Base-by-base conservation (phyloP, 1,284 basidiomycete genomes). In the Pseudozyma thailandica region DNA sequence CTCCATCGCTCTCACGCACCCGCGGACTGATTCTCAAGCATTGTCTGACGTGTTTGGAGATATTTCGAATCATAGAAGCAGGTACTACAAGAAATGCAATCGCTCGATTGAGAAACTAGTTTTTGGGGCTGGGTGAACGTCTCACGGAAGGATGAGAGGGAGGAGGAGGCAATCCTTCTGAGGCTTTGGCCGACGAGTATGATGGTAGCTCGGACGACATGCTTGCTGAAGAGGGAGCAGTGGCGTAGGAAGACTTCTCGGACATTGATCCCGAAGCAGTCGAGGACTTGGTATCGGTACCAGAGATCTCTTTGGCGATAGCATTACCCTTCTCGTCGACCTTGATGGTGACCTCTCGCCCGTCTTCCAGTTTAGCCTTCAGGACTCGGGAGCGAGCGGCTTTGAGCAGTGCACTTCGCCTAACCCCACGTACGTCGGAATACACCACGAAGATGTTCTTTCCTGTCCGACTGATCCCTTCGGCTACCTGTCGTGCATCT, bases 401-500 rank as follows among this genome's bases (percentile, higher is more conserved):
- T 39, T 79, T 81, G 43, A 84, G 57, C 10, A 84, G 50, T 1
- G 80, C 81, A 10, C 65, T 59, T 2, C 82, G 50, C 0, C 75
- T 55, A 5, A 83, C 76, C 0, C 83, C 83, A 12, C 79, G 49
- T 0, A 83, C 69, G 47, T 83, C 82, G 15, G 77, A 71, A 56
- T 83, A 83, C 6, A 82, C 73, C 30, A 82, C 47, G 15, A 73
- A 81, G 31, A 82, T 74, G 50, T 80, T 80, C 55, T 62, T 60
- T 23, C 72, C 66, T 5, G 76, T 64, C 8, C 71, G 55, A 5
- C 77, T 79, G 6, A 80, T 60, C 10, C 72, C 62, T 28, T 79
- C 72, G 1, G 77, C 75, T 0, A 83, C 47, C 12, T 71, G 50
- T 6, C 73, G 58, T 6, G 83, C 83, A 28, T 84, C 83, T 9